A percentile compares a stretch with the other conserved stretches of the same genome.
phyloP scores from a whole-genome alignment of 2,329 filamentous ascomycete species.

The Endocalyx cinctus region DNA sequence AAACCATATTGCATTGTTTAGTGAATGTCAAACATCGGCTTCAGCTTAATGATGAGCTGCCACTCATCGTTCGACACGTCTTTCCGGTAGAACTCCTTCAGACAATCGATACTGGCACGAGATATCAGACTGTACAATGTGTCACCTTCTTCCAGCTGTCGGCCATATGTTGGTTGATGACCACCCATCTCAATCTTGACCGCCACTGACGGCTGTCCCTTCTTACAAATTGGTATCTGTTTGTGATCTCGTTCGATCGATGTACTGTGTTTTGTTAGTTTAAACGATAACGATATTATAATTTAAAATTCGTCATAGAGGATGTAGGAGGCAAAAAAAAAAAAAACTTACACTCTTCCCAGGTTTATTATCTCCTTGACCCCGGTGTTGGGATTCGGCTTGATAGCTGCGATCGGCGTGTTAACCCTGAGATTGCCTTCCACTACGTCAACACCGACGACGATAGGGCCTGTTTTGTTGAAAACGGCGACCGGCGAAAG shows the following conservation, averaged over 20 bases:
- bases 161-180: slow-evolving; percentile 89
- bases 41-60: slow-evolving; percentile 90
- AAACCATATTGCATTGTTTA: no score
- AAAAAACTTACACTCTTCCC: slow-evolving; percentile 82
- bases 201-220: slow-evolving; percentile 93
- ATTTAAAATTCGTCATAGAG: no score
- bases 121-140: slow-evolving; percentile 83
- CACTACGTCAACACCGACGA: slow-evolving; percentile 91
- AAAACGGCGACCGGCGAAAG: slow-evolving; percentile 87
- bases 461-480: slow-evolving; percentile 96
- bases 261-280: slow-evolving; percentile 54
- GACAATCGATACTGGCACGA: slow-evolving; percentile 81
- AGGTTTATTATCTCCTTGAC: slow-evolving; percentile 79
- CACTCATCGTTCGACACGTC: slow-evolving; percentile 72
- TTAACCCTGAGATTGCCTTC: slow-evolving; percentile 83
- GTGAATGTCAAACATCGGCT: slow-evolving; percentile 90
- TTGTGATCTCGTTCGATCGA: slow-evolving; percentile 98
- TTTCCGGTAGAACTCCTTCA: slow-evolving; percentile 88
- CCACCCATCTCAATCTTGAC: slow-evolving; percentile 94
- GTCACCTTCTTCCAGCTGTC: slow-evolving; percentile 91
- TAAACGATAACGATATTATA: no score
- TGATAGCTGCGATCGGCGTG: slow-evolving; percentile 85
- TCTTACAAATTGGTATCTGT: slow-evolving; percentile 85
- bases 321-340: background rate
- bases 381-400: slow-evolving; percentile 72